A percentile compares a stretch with the other conserved stretches of the same genome.
These are phyloP conservation scores for Gypsophila paniculata DNA, from an alignment of 179 eudicot species.

Conservation along the genomic window DNA sequence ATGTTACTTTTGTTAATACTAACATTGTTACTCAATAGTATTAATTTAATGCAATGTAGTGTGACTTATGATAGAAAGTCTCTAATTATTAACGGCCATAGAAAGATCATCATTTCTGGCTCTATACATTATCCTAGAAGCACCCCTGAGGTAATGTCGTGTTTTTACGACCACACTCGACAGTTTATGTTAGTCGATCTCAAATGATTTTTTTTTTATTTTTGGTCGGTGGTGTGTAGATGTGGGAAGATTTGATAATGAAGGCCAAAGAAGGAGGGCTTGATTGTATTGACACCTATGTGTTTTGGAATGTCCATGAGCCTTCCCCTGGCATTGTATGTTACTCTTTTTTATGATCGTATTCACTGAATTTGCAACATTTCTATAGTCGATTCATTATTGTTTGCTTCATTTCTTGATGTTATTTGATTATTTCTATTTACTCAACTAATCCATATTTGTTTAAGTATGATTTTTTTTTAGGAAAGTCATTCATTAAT, in stretches of 20 bases:
- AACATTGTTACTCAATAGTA: slow-evolving; percentile 21
- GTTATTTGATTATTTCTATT: too few species aligned
- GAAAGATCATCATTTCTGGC: slow-evolving; percentile 37
- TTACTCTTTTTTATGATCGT: neutral
- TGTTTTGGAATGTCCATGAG: slow-evolving; percentile 87
- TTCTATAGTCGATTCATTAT: too few species aligned
- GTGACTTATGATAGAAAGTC: slow-evolving; percentile 34
- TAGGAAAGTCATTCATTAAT: too few species aligned
- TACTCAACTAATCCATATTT: too few species aligned
- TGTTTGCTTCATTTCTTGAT: too few species aligned
- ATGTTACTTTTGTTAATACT: slow-evolving; percentile 5
- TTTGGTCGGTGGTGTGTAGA: slow-evolving; percentile 31
- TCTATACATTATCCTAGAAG: slow-evolving; percentile 43
- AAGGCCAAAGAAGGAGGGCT: slow-evolving; percentile 80
- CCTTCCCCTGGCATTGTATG: slow-evolving; percentile 80
- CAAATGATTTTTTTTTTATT: neutral
- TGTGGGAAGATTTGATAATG: slow-evolving; percentile 86
- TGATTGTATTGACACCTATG: slow-evolving; percentile 78
- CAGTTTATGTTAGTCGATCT: slow-evolving; percentile 9
- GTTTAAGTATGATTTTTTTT: too few species aligned
- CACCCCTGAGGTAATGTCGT: slow-evolving; percentile 32
- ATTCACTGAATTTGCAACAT: too few species aligned
- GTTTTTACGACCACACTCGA: neutral
- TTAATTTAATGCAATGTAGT: slow-evolving; percentile 26
- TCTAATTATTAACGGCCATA: slow-evolving; percentile 33